These are phyloP conservation scores for Suillus sp. DNA, from an alignment of 768 basidiomycete species.

Conservation along the genomic window DNA sequence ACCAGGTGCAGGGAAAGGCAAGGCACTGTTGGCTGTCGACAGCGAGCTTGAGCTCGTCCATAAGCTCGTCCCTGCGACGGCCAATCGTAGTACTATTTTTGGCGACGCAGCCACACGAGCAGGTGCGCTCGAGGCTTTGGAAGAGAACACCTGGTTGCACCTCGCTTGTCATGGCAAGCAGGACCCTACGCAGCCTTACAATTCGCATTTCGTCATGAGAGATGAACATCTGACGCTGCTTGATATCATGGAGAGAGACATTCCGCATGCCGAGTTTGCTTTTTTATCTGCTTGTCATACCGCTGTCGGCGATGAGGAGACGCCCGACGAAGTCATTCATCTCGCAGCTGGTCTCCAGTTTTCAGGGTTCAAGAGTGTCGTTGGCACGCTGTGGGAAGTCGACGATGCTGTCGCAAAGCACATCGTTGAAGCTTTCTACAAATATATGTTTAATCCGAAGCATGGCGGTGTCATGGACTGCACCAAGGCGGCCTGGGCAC, in stretches of 20 bases:
- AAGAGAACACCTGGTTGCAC: conserved; percentile 30
- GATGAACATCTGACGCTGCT: neutral
- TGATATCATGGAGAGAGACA: neutral
- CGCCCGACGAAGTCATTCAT: neutral
- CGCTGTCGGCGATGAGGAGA: neutral
- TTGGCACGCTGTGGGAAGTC: neutral
- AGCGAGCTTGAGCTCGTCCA: neutral
- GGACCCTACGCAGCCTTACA: conserved; percentile 23
- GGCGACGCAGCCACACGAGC: conserved; percentile 19
- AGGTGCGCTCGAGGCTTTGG: conserved; percentile 18
- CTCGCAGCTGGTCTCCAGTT: neutral
- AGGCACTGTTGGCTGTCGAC: neutral
- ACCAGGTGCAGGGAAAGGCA: neutral
- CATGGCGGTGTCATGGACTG: neutral
- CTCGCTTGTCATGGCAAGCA: conserved; percentile 36
- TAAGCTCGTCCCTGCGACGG: neutral
- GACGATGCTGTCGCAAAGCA: neutral
- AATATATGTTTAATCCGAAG: neutral
- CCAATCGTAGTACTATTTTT: neutral
- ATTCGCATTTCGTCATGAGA: conserved; percentile 24
- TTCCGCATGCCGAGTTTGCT: neutral
- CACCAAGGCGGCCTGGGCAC: neutral
- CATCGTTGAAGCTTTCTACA: neutral
- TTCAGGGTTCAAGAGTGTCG: neutral
- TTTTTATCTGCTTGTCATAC: neutral